Percentiles rank a stretch among this genome's conserved stretches.
Evolutionary conservation across 1,284 basidiomycete genomes (phyloP).

Genomic region (Cryptococcus amylolentus): DNA sequence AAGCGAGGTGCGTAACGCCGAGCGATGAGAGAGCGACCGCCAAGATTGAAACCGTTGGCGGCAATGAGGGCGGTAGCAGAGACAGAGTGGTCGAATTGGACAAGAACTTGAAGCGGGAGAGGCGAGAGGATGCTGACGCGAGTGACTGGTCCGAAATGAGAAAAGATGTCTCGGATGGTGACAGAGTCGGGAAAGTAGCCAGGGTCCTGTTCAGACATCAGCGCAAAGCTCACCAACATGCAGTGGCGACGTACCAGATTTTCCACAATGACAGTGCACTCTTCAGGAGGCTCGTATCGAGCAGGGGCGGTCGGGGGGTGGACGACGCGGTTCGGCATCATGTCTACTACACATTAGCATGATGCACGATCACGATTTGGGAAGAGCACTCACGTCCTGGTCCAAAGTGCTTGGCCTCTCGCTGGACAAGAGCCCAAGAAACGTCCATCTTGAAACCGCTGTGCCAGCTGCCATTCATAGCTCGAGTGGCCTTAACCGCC

Average conservation of each 20-base stretch:
- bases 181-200: slow-evolving; percentile 30
- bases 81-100: slow-evolving; percentile 34
- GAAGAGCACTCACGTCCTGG: slow-evolving; percentile 15
- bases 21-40: slow-evolving; percentile 23
- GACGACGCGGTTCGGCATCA: slow-evolving; percentile 42
- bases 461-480: slow-evolving; percentile 37
- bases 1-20: slow-evolving; percentile 3
- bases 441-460: slow-evolving; percentile 43
- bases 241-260: slow-evolving; percentile 29
- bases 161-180: slow-evolving; percentile 32
- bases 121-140: slow-evolving; percentile 28
- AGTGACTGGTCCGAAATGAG: slow-evolving; percentile 33
- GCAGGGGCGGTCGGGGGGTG: slow-evolving; percentile 34
- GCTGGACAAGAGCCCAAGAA: slow-evolving; percentile 47
- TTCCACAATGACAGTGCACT: slow-evolving; percentile 36
- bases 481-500: slow-evolving; percentile 32
- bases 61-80: slow-evolving; percentile 31
- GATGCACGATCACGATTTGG: too few relatives aligned
- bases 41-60: slow-evolving; percentile 31
- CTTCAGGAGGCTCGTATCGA: slow-evolving; percentile 20
- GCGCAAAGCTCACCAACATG: background rate
- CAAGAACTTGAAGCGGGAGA: slow-evolving; percentile 20
- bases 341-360: slow-evolving; percentile 12
- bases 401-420: slow-evolving; percentile 31
- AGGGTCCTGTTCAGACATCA: slow-evolving; percentile 26